Percentiles rank a stretch among this genome's conserved stretches.
Evolutionary conservation across 1,284 basidiomycete species (phyloP).

Genomic region (Cryptococcus hybrid): DNA sequence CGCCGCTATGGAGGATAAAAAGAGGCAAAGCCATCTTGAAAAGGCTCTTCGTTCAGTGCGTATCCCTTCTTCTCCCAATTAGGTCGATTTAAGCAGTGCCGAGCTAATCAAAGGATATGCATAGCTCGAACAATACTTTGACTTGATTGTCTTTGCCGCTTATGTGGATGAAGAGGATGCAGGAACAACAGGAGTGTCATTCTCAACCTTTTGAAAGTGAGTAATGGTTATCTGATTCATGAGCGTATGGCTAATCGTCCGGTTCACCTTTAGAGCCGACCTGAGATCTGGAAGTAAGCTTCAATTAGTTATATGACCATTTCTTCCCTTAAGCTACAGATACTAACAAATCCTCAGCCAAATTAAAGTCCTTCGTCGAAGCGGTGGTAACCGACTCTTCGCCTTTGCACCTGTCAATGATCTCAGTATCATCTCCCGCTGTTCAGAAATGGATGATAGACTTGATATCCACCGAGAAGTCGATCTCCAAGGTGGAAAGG

Average conservation of each 20-base stretch:
- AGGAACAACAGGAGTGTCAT: constrained; percentile 65
- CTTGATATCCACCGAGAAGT: constrained; percentile 54
- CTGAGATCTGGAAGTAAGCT: constrained; percentile 78
- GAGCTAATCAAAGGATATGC: neutral
- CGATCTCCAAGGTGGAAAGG: constrained; percentile 74
- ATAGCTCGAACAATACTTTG: constrained; percentile 69
- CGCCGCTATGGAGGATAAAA: constrained; percentile 67
- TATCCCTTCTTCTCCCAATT: too few species aligned
- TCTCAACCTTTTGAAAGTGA: constrained; percentile 67
- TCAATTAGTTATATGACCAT: constrained; percentile 53
- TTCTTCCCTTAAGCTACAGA: constrained; percentile 7
- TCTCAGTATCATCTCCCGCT: constrained; percentile 61
- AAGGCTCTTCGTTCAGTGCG: constrained; percentile 50
- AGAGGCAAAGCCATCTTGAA: constrained; percentile 45
- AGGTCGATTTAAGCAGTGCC: neutral
- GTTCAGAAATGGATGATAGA: too few species aligned
- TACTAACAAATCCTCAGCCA: constrained; percentile 57
- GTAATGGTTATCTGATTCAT: neutral
- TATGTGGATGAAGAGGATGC: constrained; percentile 75
- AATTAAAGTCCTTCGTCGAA: constrained; percentile 75
- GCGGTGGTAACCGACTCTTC: constrained; percentile 72
- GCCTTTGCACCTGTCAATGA: constrained; percentile 88
- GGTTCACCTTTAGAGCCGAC: constrained; percentile 58
- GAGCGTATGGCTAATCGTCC: constrained; percentile 5
- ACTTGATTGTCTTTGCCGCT: constrained; percentile 90